Evolutionary conservation across 495 filamentous ascomycete genomes (phyloP).

Genomic region (Penicillium goetzii): DNA sequence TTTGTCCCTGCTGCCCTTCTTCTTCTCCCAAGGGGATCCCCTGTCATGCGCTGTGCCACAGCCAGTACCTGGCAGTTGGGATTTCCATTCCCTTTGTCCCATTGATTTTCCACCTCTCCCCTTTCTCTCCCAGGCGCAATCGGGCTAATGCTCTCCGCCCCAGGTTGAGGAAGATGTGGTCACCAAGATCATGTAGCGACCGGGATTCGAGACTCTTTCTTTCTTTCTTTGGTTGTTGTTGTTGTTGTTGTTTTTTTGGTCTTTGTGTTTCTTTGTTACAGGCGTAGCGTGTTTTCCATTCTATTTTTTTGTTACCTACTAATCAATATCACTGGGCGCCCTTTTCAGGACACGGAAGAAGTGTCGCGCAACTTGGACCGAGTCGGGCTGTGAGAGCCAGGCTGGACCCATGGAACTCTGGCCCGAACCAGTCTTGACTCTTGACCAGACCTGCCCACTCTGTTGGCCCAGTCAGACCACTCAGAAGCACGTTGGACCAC

Average conservation of each 20-base stretch:
- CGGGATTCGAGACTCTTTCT: slow-evolving; percentile 20
- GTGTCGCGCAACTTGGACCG: slow-evolving; percentile 34
- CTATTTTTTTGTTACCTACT: slow-evolving; percentile 35
- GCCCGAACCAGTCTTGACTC: slow-evolving; percentile 21
- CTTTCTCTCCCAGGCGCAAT: slow-evolving; percentile 22
- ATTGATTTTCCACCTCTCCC: slow-evolving; percentile 3
- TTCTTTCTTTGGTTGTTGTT: slow-evolving; percentile 24
- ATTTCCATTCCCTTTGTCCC: slow-evolving; percentile 5
- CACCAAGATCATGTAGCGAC: slow-evolving; percentile 87
- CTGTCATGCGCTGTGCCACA: slow-evolving; percentile 3
- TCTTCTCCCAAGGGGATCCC: neutral
- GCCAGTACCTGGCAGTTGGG: neutral
- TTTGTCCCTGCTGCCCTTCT: neutral
- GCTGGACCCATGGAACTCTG: slow-evolving; percentile 19
- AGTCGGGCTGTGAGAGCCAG: slow-evolving; percentile 30
- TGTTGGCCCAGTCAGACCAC: neutral
- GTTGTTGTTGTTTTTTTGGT: slow-evolving; percentile 20
- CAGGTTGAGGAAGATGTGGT: slow-evolving; percentile 94
- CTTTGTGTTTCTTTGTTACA: slow-evolving; percentile 21
- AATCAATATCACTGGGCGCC: slow-evolving; percentile 41
- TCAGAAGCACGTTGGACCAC: neutral
- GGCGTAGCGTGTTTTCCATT: slow-evolving; percentile 31
- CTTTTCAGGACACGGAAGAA: slow-evolving; percentile 39
- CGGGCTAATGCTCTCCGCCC: slow-evolving; percentile 61
- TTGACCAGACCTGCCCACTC: neutral